These are phyloP conservation scores for Anisodus tanguticus DNA, from an alignment of 257 asterid genomes.

Conservation along the genomic window DNA sequence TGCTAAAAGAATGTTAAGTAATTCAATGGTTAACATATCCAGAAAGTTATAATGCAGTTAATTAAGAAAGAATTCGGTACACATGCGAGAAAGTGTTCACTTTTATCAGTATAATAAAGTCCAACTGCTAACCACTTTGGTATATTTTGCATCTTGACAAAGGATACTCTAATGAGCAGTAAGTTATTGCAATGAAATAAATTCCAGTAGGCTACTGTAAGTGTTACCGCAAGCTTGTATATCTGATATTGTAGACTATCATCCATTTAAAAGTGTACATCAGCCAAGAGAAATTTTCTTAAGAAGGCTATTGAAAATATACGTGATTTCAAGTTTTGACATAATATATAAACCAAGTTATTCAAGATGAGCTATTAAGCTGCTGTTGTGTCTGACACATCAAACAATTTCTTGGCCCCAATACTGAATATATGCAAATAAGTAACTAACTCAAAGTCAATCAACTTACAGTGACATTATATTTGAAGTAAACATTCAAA, in stretches of 20 bases:
- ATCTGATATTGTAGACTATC: neutral
- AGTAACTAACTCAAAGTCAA: neutral
- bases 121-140: neutral
- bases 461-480: slow-evolving; percentile 83
- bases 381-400: neutral
- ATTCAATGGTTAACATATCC: neutral
- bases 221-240: neutral
- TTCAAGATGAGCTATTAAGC: neutral
- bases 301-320: neutral
- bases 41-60: slow-evolving; percentile 16
- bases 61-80: slow-evolving; percentile 20
- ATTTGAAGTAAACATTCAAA: slow-evolving; percentile 78
- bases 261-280: neutral
- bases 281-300: neutral
- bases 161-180: slow-evolving; percentile 13
- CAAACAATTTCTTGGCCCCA: neutral
- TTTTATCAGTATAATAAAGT: neutral
- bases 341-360: neutral
- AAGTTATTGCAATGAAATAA: neutral
- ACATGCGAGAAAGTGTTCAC: neutral
- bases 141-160: neutral
- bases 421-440: slow-evolving; percentile 12
- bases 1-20: neutral
- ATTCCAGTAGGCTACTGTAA: neutral
- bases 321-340: slow-evolving; percentile 6